Evolutionary conservation across 1,139 yeast genomes (phyloP), one percentile per base, ranked within the genome.

Genomic region (Kurtzmaniella quercitrusa): DNA sequence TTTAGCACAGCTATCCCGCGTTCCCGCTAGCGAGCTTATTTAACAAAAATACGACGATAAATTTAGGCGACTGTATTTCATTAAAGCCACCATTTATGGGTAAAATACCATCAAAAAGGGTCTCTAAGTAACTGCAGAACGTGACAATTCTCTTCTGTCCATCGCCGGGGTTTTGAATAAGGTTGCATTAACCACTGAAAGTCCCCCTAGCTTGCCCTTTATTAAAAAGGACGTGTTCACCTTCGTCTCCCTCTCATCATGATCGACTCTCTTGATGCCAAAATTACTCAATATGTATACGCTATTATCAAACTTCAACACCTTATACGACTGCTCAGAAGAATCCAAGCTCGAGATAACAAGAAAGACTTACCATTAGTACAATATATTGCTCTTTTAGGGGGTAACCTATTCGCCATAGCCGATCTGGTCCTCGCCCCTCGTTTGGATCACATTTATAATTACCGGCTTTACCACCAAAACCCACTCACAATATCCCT

Each of bases 321-420:
- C 37, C 50, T 65, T 38, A 51, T 60, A 4, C 46, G 51, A 11
- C 56, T 59, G 34, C 41, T 66, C 16, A 52, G 34, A 16, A 19
- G 39, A 14, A 16, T 41, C 25, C 41, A 45, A 12, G 23, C 36
- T 8, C 23, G 44, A 5, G 41, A 41, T 4, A 40, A 42, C 38
- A 15, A 39, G n/a, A 41, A 43, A 15, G 42, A 44, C 19, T 43
- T 63, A 11, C 65, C 69, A 3, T 51, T 71, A 40, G 53, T 71
- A 31, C 74, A 71, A 44, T 71, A 69, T 51, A 55, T 72, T 33
- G 59, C 66, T 1, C 54, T 74, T 7, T 52, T 78, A 21, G 51
- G 68, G 1, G 81, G 82, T 0, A 66, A 67, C 25, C 50, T 73
- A 2, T 71, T 79, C 55, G 70, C 79, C 41, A 70, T 79, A 39